Evolutionary conservation across 1,139 yeast species (phyloP), one percentile per base, ranked within the genome.

Genomic region (Blastobotrys capitulatus): DNA sequence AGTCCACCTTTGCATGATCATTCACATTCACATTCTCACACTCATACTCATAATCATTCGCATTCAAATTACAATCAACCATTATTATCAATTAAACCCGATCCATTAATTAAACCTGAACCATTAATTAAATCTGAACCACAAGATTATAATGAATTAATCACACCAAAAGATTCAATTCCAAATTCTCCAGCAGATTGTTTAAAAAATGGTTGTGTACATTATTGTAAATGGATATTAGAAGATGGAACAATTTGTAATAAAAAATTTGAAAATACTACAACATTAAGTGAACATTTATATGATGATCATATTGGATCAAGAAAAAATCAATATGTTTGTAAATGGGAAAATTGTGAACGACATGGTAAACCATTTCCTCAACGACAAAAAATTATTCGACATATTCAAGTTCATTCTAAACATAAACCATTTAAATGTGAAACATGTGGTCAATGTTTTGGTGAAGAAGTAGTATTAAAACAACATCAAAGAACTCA

Each of bases 401-500:
- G 98, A 43, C 98, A 92, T 67, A 70, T 92, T 43, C 94, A 86
- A 63, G 83, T 85, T 2, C 98, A 92, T 65, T 87, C 97, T 0
- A 82, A 84, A 54, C 80, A 83, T 66, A 83, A 82, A 62, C 96
- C 96, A 0, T 85, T 78, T 63, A 68, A 70, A 54, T 89, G 97
- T 67, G 66, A 73, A 3, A 65, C 77, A 1, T 89, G 97, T 65
- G 80, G 79, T 8, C 79, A 83, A 51, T 65, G 73, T 18, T 89
- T 90, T 68, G 85, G 87, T 9, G 83, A 82, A 22, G 83, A 80
- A 41, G 65, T 79, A 25, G 80, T 82, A 74, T 70, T 86, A 46
- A 72, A 75, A 44, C 89, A 83, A 61, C 97, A 90, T 65, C 74
- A 85, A 79, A 77, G 94, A 60, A 80, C 88, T 29, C 97, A 90